Base-by-base conservation (phyloP, 2,329 filamentous ascomycete species). In the Xylaria sp. region DNA sequence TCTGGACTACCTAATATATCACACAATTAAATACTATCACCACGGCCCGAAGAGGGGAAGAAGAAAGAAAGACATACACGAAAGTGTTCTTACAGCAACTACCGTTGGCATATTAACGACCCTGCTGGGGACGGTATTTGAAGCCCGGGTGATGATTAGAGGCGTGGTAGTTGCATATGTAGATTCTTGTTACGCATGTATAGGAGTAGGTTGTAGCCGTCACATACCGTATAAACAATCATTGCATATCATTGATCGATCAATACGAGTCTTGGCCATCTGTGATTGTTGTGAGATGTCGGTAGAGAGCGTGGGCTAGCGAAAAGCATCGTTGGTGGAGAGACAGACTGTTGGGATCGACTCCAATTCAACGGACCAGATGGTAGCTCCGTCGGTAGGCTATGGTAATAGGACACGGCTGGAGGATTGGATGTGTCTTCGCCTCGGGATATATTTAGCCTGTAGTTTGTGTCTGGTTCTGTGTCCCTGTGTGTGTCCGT, bases 201-300 rank as follows among this genome's bases (percentile, higher is more conserved):
- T 35, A 52, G 16, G 23, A 47, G 23, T 30, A 30, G 37, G 11
- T 37, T 55, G 48, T 11, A 30, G 52, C n/a, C 11, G 53, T 52
- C 11, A 58, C 37, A 50, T 34, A 60, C 57, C 57, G 60, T 58
- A 60, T 52, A 62, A 60, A 55, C 23, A 5, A 30, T n/a, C 2
- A 16, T 18, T 51, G 3, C n/a, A 50, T 19, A 13, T 42, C 37
- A 42, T 30, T 5, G 4, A 30, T 30, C 23, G 4, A 30, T 30
- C 23, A 30, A 30, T 30, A 30, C 4, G 48, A n/a, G 3, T n/a
- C n/a, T n/a, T n/a, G n/a, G n/a, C 47, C 23, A 16, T 4, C 44
- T 5, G 23, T 30, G 23, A 30, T 5, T 30, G 23, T 30, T 5
- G 4, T 30, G 23, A 30, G 23, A 30, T 30, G 23, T 30, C 23